These are phyloP conservation scores for Termitomyces sp. DNA, from an alignment of 768 basidiomycete genomes.

Conservation along the genomic window DNA sequence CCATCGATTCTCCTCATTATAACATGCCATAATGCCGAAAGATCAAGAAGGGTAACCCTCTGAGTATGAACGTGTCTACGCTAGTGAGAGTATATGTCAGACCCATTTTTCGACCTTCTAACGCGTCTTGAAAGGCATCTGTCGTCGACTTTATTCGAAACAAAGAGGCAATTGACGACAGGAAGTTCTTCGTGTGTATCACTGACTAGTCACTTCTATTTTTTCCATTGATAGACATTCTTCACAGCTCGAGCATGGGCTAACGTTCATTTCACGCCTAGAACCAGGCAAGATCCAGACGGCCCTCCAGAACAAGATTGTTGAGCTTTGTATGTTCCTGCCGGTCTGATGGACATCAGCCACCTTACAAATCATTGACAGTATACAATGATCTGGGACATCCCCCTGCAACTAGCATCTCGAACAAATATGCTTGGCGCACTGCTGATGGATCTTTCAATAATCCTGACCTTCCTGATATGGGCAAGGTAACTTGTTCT, in stretches of 20 bases:
- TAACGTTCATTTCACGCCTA: constrained; percentile 56
- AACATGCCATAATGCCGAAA: constrained; percentile 12
- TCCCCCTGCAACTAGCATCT: constrained; percentile 66
- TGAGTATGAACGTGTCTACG: constrained; percentile 30
- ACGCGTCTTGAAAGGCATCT: constrained; percentile 35
- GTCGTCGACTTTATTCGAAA: constrained; percentile 58
- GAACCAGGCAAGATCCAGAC: constrained; percentile 37
- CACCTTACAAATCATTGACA: constrained; percentile 18
- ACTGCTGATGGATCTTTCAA: constrained; percentile 75
- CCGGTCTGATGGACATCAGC: not conserved
- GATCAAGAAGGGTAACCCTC: constrained; percentile 38
- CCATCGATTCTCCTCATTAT: not conserved
- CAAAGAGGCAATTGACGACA: constrained; percentile 63
- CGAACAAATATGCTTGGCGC: constrained; percentile 59
- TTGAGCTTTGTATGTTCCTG: constrained; percentile 49
- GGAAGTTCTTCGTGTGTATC: constrained; percentile 62
- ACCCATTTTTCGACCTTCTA: not conserved
- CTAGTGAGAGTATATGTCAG: constrained; percentile 27
- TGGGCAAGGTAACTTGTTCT: constrained; percentile 49
- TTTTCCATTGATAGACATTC: not conserved
- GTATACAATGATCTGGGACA: constrained; percentile 82
- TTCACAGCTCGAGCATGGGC: constrained; percentile 61
- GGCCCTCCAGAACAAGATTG: constrained; percentile 36
- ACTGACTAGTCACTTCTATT: not conserved
- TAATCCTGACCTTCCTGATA: constrained; percentile 59